Evolutionary conservation across 176 grass and related monocot species (phyloP), one percentile per base, ranked within the genome.

Genomic region (Rhynchospora tenuis): DNA sequence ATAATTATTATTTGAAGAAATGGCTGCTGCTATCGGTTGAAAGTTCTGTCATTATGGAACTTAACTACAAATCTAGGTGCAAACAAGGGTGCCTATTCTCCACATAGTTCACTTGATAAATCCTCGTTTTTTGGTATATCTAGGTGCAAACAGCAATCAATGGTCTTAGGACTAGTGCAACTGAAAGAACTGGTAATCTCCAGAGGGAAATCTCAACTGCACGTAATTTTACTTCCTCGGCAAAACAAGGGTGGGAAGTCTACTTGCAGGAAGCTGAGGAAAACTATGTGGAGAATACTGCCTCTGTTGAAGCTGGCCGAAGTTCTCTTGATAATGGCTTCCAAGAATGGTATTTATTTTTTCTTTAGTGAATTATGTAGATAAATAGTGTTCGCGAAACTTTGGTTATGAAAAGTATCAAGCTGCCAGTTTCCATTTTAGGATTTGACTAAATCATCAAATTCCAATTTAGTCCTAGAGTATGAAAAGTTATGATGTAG

Each of bases 91-190:
- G n/a, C n/a, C n/a, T n/a, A n/a, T n/a, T n/a, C n/a, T n/a, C n/a
- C n/a, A n/a, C n/a, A n/a, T n/a, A n/a, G n/a, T n/a, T n/a, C 48
- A 56, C 24, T 76, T 55, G 11, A 27, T 61, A 75, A 23, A 28
- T 29, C 12, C 27, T 77, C 48, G 24, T 17, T 29, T 38, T 76
- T n/a, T 9, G 19, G 59, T 29, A 19, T 59, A 82, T 92, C 60
- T 71, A 99, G 97, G 97, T 99, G 73, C 97, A 99, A 93, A 87
- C 88, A 64, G 97, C 97, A 75, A 91, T 99, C 47, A 71, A 92
- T 64, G 83, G 79, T 64, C 91, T 99, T 65, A 89, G 93, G 65
- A 84, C 87, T 78, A 89, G 91, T 24, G 50, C 97, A 62, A 86
- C 89, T 46, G 89, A 92, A 73, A 85, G 88, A 71, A 93, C 91